These are phyloP conservation scores for Rhizoctonia solani DNA, from an alignment of 1,284 basidiomycete species.

Conservation along the genomic window DNA sequence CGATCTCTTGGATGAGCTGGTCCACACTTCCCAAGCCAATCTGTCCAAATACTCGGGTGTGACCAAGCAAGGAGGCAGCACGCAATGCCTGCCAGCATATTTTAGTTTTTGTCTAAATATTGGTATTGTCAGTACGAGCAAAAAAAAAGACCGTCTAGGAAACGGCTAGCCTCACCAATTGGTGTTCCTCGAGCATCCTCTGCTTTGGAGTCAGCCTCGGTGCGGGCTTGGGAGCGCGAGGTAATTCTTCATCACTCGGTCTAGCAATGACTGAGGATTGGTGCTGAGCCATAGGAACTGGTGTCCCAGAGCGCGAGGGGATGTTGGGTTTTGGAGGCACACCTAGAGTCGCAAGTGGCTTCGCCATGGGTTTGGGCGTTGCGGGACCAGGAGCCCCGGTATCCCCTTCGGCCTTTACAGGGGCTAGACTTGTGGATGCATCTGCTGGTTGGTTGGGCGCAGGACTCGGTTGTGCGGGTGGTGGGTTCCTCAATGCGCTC, in stretches of 20 bases:
- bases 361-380: slow-evolving; percentile 11
- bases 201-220: slow-evolving; percentile 24
- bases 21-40: slow-evolving; percentile 33
- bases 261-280: slow-evolving; percentile 13
- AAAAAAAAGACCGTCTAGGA: neutral
- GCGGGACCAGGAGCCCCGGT: neutral
- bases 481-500: slow-evolving; percentile 10
- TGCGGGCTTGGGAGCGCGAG: slow-evolving; percentile 20
- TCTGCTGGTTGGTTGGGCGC: neutral
- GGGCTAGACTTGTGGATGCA: neutral
- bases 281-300: slow-evolving; percentile 6
- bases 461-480: neutral
- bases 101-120: slow-evolving; percentile 21
- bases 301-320: slow-evolving; percentile 23
- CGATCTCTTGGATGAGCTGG: slow-evolving; percentile 35
- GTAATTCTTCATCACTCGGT: slow-evolving; percentile 24
- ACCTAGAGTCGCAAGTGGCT: slow-evolving; percentile 9
- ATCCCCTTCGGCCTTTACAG: neutral
- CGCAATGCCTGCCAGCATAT: slow-evolving; percentile 37
- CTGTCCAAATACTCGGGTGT: slow-evolving; percentile 36
- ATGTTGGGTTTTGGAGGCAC: slow-evolving; percentile 18
- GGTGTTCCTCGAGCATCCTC: slow-evolving; percentile 23
- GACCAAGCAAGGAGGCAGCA: slow-evolving; percentile 35
- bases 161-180: neutral
- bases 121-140: neutral